Evolutionary conservation across 805 yeast species (phyloP), one percentile per base, ranked within the genome.

Genomic region (Tetrapisispora phaffii): DNA sequence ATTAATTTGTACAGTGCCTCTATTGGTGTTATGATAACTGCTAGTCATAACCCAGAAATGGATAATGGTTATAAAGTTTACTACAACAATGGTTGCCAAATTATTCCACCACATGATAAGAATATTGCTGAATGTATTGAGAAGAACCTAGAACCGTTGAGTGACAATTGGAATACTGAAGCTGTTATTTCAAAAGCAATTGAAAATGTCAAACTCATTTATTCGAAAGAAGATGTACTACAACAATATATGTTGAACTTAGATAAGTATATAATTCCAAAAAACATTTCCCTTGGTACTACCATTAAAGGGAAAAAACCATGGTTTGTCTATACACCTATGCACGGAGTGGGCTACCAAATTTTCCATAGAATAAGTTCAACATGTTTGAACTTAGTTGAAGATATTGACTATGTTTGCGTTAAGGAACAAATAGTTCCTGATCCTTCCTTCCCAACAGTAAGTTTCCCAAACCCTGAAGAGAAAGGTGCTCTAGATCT

Each of bases 41-140:
- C 96, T 1, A 83, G 93, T 43, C 95, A 85, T 58, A 84, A 84
- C 58, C 90, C 93, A 1, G 83, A 83, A 29, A 69, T 75, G 54
- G 96, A 88, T 59, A 89, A 89, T 58, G 97, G 97, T 0, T 90
- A 86, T 66, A 90, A 90, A 59, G 97, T 90, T 1, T 90, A 93
- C 67, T 87, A 93, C 78, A 69, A 73, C 9, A 90, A 90, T 59
- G 97, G 96, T 4, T 90, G 97, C 62, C 97, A 93, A 62, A 93
- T 90, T 50, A 86, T 90, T 39, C 89, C 96, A 2, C 97, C 98
- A 0, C 87, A 82, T 57, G 97, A 93, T 57, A 55, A 56, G 2
- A 79, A 73, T 1, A 90, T 90, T 50, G 88, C 96, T 20, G 48
- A 60, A 2, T 57, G 70, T 1, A 90, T 90, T 35, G 69, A 75